Conservation (phyloP, 257 asterid species). For the Prunella vulgaris region DNA sequence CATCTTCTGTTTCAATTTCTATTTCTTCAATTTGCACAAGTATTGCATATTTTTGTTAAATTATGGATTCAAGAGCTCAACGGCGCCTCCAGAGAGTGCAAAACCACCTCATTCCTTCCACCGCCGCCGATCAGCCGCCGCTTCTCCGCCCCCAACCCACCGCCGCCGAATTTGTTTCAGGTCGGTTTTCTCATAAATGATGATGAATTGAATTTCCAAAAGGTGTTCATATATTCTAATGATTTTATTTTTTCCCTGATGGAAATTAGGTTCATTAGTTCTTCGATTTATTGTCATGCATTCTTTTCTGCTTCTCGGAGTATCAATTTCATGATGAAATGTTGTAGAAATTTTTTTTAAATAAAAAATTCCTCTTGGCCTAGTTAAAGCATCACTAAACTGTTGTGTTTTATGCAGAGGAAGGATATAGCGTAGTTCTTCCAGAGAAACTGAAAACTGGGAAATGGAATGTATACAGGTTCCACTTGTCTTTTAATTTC, state of each 20-base stretch:
- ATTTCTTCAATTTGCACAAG: background rate
- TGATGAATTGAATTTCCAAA: background rate
- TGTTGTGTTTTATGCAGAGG: conserved; percentile 32
- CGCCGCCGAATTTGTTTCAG: conserved; percentile 37
- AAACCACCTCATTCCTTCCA: conserved; percentile 31
- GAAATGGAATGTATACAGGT: conserved; percentile 76
- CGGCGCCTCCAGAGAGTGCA: conserved; percentile 39
- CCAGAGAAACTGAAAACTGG: conserved; percentile 68
- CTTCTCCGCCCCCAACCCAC: conserved; percentile 29
- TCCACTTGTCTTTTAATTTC: background rate
- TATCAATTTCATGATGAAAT: background rate
- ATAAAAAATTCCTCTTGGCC: background rate
- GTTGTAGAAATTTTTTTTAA: background rate
- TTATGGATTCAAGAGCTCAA: conserved; percentile 35
- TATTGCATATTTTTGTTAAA: background rate
- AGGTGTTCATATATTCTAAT: background rate
- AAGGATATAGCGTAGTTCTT: conserved; percentile 62
- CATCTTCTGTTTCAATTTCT: background rate
- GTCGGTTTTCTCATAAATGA: conserved; percentile 2
- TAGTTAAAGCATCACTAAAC: background rate
- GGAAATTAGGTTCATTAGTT: background rate
- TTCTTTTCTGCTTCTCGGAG: background rate
- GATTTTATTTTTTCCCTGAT: too few species aligned
- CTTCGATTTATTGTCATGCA: background rate
- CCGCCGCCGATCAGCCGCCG: conserved; percentile 25